These are phyloP conservation scores for Mycena galericulata DNA, from an alignment of 768 basidiomycete species.

Conservation along the genomic window DNA sequence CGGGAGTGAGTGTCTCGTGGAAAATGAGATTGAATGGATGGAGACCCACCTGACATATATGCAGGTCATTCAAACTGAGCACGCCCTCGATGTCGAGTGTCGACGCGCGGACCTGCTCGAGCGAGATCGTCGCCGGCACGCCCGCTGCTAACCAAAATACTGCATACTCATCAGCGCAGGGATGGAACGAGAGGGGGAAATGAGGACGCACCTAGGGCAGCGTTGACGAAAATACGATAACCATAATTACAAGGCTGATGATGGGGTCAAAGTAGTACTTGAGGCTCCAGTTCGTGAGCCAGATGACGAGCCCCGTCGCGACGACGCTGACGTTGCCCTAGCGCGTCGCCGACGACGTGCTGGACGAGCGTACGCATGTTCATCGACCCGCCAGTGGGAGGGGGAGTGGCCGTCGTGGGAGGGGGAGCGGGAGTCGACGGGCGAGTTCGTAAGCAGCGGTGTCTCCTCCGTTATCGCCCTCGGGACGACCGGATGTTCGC, in stretches of 20 bases:
- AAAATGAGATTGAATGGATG: neutral
- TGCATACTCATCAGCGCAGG: too few relatives aligned
- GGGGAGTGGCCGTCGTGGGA: slow-evolving; percentile 37
- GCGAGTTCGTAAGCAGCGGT: slow-evolving; percentile 52
- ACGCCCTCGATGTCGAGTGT: slow-evolving; percentile 90
- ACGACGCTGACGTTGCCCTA: slow-evolving; percentile 99
- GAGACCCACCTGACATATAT: slow-evolving; percentile 82
- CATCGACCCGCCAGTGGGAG: slow-evolving; percentile 81
- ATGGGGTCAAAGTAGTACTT: slow-evolving; percentile 94
- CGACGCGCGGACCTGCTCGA: slow-evolving; percentile 88
- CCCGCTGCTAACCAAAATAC: too few relatives aligned
- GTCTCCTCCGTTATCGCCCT: slow-evolving; percentile 60
- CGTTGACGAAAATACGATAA: slow-evolving; percentile 96
- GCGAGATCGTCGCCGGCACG: slow-evolving; percentile 88
- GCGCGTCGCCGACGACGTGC: slow-evolving; percentile 96
- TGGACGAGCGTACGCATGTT: slow-evolving; percentile 97
- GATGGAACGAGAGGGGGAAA: too few relatives aligned
- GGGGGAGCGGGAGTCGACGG: slow-evolving; percentile 29
- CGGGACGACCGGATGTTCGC: neutral
- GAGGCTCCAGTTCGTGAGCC: slow-evolving; percentile 86
- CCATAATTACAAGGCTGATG: slow-evolving; percentile 93
- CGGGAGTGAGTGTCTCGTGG: neutral
- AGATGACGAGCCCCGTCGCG: slow-evolving; percentile 93
- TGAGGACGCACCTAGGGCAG: slow-evolving; percentile 84
- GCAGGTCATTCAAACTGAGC: slow-evolving; percentile 89